Conservation (phyloP, 192 early-diverging fungal species). For the Podila clonocystis region DNA sequence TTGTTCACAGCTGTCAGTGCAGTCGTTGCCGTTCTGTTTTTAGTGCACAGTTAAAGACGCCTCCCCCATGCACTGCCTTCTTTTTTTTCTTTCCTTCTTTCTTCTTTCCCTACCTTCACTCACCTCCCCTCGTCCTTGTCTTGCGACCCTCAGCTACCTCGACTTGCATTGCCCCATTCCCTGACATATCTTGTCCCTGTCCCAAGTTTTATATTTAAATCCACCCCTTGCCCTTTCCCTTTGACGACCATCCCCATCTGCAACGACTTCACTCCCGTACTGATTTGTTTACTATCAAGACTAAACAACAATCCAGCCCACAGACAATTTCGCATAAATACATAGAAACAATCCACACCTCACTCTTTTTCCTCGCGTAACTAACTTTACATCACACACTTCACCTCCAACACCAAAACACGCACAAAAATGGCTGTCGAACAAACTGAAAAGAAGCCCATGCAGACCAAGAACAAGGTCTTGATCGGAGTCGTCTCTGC, state of each 20-base stretch:
- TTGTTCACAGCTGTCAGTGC: too few species aligned
- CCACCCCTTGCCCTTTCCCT: neutral
- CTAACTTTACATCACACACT: neutral
- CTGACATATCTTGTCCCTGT: neutral
- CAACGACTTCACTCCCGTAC: neutral
- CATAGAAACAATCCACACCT: neutral
- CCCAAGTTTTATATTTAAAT: slow-evolving; percentile 2
- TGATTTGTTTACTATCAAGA: too few species aligned
- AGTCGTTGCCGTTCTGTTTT: too few species aligned
- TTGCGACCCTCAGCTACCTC: neutral
- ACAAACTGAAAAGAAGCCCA: slow-evolving; percentile 38
- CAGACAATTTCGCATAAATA: neutral
- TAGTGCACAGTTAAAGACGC: neutral
- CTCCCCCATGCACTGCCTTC: neutral
- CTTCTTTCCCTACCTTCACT: neutral
- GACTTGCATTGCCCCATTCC: slow-evolving; percentile 1
- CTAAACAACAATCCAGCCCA: neutral
- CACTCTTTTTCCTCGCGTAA: neutral
- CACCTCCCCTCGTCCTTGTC: neutral
- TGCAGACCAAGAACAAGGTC: slow-evolving; percentile 55
- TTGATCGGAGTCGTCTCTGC: slow-evolving; percentile 37
- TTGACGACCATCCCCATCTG: neutral
- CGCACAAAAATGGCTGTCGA: slow-evolving; percentile 15
- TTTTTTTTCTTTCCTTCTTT: neutral
- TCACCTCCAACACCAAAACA: neutral